These are phyloP conservation scores for Penicillium flavigenum DNA, from an alignment of 495 filamentous ascomycete species.

Conservation along the genomic window DNA sequence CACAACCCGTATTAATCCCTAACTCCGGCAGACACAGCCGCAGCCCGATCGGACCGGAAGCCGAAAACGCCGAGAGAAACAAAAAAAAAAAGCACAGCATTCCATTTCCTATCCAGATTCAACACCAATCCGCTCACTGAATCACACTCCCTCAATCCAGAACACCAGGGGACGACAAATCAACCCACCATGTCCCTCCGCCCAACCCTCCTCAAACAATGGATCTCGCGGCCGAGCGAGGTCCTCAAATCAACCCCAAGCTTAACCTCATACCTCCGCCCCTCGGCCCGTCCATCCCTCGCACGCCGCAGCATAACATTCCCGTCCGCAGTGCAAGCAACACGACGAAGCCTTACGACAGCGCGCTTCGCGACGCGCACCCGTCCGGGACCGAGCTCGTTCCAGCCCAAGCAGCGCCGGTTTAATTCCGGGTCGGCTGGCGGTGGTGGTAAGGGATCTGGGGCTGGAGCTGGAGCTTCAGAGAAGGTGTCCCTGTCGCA, in stretches of 20 bases:
- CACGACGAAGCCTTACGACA: slow-evolving; percentile 10
- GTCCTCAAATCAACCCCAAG: slow-evolving; percentile 14
- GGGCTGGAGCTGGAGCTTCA: background rate
- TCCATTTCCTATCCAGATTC: background rate
- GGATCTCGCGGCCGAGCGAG: slow-evolving; percentile 23
- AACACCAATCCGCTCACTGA: background rate
- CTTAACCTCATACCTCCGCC: slow-evolving; percentile 4
- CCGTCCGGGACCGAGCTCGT: slow-evolving; percentile 6
- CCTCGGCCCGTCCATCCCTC: slow-evolving; percentile 1
- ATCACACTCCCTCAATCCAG: background rate
- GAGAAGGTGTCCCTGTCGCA: slow-evolving; percentile 60
- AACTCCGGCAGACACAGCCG: slow-evolving; percentile 6
- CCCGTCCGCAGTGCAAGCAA: slow-evolving; percentile 1
- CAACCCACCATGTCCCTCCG: slow-evolving; percentile 23
- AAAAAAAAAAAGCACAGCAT: slow-evolving; percentile 6
- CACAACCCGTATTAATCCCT: slow-evolving; percentile 1
- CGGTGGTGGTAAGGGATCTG: background rate
- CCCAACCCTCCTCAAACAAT: slow-evolving; percentile 24
- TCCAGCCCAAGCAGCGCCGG: slow-evolving; percentile 23
- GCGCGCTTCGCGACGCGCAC: slow-evolving; percentile 3
- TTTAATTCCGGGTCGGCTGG: slow-evolving; percentile 30
- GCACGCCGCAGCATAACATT: slow-evolving; percentile 5
- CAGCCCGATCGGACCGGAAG: slow-evolving; percentile 11
- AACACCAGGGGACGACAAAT: background rate
- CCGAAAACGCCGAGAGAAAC: slow-evolving; percentile 19